Conservation (phyloP, 768 basidiomycete genomes). For the Mycena metata region DNA sequence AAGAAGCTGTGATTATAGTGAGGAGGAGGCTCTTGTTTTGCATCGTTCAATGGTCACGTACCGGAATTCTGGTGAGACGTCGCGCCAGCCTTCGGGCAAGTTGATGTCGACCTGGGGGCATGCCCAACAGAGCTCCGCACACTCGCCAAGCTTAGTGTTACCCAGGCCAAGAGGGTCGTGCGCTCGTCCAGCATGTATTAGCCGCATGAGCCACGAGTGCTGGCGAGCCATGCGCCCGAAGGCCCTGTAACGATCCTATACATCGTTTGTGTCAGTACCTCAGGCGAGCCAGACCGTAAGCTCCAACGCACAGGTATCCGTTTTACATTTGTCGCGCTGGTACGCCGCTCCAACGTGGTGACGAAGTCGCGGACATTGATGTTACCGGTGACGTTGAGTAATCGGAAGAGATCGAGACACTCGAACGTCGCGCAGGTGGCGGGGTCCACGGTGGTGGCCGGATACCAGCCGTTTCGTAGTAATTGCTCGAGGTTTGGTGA, state of each 20-base stretch:
- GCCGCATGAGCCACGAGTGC: conserved; percentile 1
- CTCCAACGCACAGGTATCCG: conserved; percentile 16
- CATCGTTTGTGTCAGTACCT: too few species aligned
- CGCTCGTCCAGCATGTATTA: conserved; percentile 6
- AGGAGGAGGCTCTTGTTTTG: too few species aligned
- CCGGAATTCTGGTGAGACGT: not conserved
- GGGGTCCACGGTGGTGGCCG: conserved; percentile 30
- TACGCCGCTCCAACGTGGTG: too few species aligned
- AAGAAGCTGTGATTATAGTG: too few species aligned
- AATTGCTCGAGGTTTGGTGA: conserved; percentile 6
- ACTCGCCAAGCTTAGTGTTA: conserved; percentile 16
- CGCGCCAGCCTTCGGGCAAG: conserved; percentile 35
- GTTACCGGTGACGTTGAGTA: too few species aligned
- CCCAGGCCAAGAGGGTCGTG: conserved; percentile 19
- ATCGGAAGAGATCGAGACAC: too few species aligned
- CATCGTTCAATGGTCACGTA: not conserved
- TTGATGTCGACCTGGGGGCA: conserved; percentile 41
- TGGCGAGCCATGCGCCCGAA: too few species aligned
- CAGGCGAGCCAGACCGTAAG: too few species aligned
- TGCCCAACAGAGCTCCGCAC: conserved; percentile 37
- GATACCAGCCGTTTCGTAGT: conserved; percentile 31
- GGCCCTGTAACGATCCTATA: conserved; percentile 28
- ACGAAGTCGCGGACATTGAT: too few species aligned
- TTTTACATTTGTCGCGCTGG: not conserved
- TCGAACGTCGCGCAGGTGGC: too few species aligned